Conservation (phyloP, 2,329 filamentous ascomycete species). For the Colletotrichum theobromicola region DNA sequence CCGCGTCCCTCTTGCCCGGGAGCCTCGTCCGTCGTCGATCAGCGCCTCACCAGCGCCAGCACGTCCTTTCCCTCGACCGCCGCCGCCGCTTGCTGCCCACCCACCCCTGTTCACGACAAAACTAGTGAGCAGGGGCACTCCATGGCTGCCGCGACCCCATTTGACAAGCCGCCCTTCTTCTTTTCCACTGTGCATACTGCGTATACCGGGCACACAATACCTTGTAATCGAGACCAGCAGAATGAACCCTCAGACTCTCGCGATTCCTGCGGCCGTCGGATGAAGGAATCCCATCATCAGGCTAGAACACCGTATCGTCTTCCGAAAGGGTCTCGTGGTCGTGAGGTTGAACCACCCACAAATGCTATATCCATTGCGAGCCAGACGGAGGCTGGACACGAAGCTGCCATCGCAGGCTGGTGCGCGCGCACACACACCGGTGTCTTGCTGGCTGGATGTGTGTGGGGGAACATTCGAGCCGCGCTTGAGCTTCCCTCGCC, state of each 20-base stretch:
- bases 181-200: not conserved
- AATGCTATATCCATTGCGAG: not conserved
- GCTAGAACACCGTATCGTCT: not conserved
- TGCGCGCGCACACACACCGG: no score
- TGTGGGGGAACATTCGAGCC: not conserved
- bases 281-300: not conserved
- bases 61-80: not conserved
- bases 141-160: conserved; percentile 10
- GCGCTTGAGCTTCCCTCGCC: not conserved
- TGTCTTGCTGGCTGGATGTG: not conserved
- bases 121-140: conserved; percentile 1
- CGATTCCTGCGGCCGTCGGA: not conserved
- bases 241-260: not conserved
- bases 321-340: not conserved
- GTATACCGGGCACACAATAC: not conserved
- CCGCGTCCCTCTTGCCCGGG: not conserved
- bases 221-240: not conserved
- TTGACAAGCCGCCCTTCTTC: conserved; percentile 2
- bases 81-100: not conserved
- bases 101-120: conserved; percentile 10
- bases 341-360: not conserved
- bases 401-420: not conserved
- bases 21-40: not conserved
- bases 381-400: not conserved
- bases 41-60: not conserved